Conservation (phyloP, 1,139 yeast species). For the Suhomyces coccinellae region DNA sequence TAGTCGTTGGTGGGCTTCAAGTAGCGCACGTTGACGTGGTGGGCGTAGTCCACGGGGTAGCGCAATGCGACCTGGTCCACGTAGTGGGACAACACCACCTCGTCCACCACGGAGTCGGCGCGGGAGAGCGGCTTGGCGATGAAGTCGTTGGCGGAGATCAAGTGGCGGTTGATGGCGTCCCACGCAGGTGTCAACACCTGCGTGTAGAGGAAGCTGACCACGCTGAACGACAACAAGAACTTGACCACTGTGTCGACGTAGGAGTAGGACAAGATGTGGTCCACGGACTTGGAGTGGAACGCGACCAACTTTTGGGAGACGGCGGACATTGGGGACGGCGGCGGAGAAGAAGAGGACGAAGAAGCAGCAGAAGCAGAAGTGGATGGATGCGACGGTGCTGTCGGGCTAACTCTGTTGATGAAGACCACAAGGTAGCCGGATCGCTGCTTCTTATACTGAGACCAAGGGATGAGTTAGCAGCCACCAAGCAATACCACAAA, state of each 20-base stretch:
- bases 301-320: constrained; percentile 10
- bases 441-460: constrained; percentile 5
- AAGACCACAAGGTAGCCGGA: no score
- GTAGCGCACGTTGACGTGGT: constrained; percentile 23
- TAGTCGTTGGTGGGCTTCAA: constrained; percentile 33
- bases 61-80: constrained; percentile 16
- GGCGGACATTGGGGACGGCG: no score
- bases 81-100: constrained; percentile 22
- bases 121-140: constrained; percentile 26
- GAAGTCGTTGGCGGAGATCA: constrained; percentile 25
- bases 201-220: constrained; percentile 26
- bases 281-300: constrained; percentile 36
- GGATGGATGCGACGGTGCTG: no score
- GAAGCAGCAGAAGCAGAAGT: neutral
- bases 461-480: constrained; percentile 12
- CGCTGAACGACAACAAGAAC: constrained; percentile 29
- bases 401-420: no score
- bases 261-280: constrained; percentile 37
- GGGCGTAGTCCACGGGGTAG: constrained; percentile 14
- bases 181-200: constrained; percentile 20
- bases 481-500: constrained; percentile 12
- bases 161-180: constrained; percentile 22
- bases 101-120: constrained; percentile 32
- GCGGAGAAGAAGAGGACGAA: no score
- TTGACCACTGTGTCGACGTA: constrained; percentile 25